Evolutionary conservation across 768 basidiomycete genomes (phyloP), one percentile per base, ranked within the genome.

Genomic region (Rossbeevera mucosa): DNA sequence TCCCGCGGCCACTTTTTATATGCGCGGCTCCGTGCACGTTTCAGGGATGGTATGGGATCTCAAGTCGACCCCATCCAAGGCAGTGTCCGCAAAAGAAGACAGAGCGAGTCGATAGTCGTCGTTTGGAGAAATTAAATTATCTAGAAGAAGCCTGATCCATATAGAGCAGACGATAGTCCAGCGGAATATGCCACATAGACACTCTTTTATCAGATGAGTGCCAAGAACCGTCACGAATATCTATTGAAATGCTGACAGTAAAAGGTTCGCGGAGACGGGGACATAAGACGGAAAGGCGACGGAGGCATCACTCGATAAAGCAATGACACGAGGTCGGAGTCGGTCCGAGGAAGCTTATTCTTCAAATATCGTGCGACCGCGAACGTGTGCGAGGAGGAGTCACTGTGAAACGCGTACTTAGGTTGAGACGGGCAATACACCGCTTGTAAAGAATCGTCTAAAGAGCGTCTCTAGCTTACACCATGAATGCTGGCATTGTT

Each of bases 351-450:
- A 28, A 45, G 47, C 21, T 21, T 22, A 31, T 24, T 18, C 9
- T 26, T 41, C 41, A 21, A 4, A 29, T 21, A 21, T 41, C n/a
- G 7, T 31, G 40, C 8, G 20, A 45, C 24, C 3, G 21, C 22
- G 21, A 47, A 50, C 36, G 54, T 57, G 54, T 46, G 41, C 47
- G 6, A 7, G 33, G 7, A n/a, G 30, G 20, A 21, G 25, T 46
- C 53, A n/a, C n/a, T 25, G 14, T 20, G 24, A 28, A 51, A 33
- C 45, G 25, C 12, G 31, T 33, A 31, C 47, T 44, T 49, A 11
- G 9, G 20, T 40, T 25, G 20, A 41, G 21, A 40, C n/a, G 1
- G 31, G 31, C 5, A n/a, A 33, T 25, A 18, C 28, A 29, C 24
- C 5, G 16, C 9, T 16, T 16, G 24, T 25, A 20, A 18, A 18